Evolutionary conservation across 805 yeast genomes (phyloP), one percentile per base, ranked within the genome.

Genomic region (Blastobotrys peoriensis): DNA sequence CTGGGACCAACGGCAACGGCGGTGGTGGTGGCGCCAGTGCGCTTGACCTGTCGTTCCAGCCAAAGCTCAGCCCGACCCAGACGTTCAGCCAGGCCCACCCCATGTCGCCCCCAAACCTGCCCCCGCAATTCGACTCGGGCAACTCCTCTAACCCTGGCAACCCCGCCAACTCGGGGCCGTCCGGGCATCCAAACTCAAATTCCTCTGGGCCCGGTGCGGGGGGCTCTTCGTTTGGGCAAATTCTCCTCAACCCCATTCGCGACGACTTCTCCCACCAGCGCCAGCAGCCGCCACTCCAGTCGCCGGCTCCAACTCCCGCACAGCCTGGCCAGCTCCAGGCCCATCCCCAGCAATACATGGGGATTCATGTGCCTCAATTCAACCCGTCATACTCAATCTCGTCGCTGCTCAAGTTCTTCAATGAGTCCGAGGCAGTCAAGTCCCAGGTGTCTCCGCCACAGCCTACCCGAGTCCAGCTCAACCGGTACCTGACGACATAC

Each of bases 401-500:
- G 2, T 45, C 40, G 10, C 43, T 52, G 39, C 33, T 48, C 36
- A 47, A 50, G 41, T 47, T 40, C 35, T 49, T 47, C 40, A 34
- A 34, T 19, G 48, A 40, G 22, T n/a, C 37, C 16, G 46, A 44
- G 13, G 9, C 40, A 6, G 22, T 35, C n/a, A 21, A 21, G 8
- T 36, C 39, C 36, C 44, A 42, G 15, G 13, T 33, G 33, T 21
- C 33, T 17, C 13, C 35, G 20, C 33, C 40, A 18, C 30, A 30
- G 4, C 60, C 59, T n/a, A 53, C 60, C 3, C 48, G 50, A 20
- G 46, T 51, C 9, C 63, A 53, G 43, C 48, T 64, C 38, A 56
- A 62, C 46, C 53, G 59, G 22, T 62, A 63, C 43, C 44, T 63
- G 41, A 38, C 61, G 5, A 52, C 62, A 3, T 64, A 59, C 51